Base-by-base conservation (phyloP, 2,329 filamentous ascomycete genomes). In the Thielaviopsis euricoi region DNA sequence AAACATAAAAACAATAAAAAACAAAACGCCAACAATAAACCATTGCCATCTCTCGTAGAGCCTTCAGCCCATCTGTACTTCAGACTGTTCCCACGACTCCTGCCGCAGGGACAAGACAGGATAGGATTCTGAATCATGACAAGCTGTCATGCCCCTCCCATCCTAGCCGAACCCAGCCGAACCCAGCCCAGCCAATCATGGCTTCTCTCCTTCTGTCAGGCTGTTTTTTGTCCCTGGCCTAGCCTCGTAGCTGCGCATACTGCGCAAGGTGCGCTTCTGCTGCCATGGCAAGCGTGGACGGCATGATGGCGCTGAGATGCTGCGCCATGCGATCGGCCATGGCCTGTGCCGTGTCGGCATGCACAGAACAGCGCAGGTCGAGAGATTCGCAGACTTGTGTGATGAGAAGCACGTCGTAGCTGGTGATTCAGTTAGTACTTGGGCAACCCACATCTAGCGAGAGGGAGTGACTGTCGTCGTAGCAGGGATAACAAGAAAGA, bases 381-480 rank as follows among this genome's bases (percentile, higher is more conserved):
- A 58, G 52, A 19, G 53, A 50, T 26, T 58, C 57, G 43, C 57
- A 58, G 12, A 58, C 43, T 17, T 58, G 51, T 13, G 57, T 58
- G 21, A 58, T 37, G 7, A 58, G 21, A 13, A 58, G 37, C n/a
- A 58, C 40, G n/a, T 58, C 49, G 13, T 49, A 10, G 33, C 57
- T 58, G 19, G n/a, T 17, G 10, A 56, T 15, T 52, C 15, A 22
- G 49, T 52, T 52, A 26, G 49, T 40, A 15, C 17, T 12, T 12
- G n/a, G 6, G 29, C 29, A 6, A 33, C 29, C 29, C 6, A 33
- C 6, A 33, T 33, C 29, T 33, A 33, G 29, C 29, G 4, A 55
- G 10, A 1, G 17, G n/a, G 15, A n/a, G n/a, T n/a, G n/a, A n/a
- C n/a, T n/a, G n/a, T n/a, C n/a, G n/a, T n/a, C n/a, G 17, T 43